Conservation (phyloP, 495 filamentous ascomycete genomes). For the Hypoxylon crocopeplum region DNA sequence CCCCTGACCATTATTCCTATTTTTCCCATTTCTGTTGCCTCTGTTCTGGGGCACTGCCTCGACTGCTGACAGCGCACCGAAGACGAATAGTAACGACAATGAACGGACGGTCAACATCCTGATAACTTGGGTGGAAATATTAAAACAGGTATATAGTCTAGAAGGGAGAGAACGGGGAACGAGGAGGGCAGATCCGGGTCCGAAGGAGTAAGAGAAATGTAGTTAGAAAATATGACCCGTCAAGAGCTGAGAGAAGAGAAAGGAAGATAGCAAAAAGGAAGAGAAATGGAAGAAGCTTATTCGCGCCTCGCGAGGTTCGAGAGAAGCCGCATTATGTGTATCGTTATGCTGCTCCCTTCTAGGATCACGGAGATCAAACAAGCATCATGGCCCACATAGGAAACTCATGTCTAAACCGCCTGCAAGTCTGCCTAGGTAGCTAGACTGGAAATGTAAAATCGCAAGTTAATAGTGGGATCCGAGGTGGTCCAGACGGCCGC, state of each 20-base stretch:
- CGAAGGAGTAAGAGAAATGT: constrained; percentile 8
- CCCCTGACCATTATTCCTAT: not conserved
- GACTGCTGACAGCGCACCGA: constrained; percentile 30
- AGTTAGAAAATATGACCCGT: constrained; percentile 27
- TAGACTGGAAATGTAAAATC: not conserved
- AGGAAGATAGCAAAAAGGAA: not conserved
- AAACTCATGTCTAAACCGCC: constrained; percentile 2
- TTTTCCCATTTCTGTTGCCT: constrained; percentile 15
- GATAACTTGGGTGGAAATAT: not conserved
- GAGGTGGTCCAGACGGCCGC: not conserved
- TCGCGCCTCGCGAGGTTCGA: constrained; percentile 5
- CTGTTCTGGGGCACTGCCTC: constrained; percentile 39
- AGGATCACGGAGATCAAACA: constrained; percentile 33
- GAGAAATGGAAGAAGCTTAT: constrained; percentile 19
- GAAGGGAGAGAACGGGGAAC: not conserved
- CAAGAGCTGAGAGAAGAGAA: constrained; percentile 27
- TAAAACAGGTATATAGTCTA: constrained; percentile 1
- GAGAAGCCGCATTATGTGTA: not conserved
- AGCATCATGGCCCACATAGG: constrained; percentile 6
- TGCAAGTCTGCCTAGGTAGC: not conserved
- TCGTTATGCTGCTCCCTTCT: constrained; percentile 7
- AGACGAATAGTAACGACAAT: constrained; percentile 24
- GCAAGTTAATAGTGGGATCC: not conserved
- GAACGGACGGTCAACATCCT: constrained; percentile 45
- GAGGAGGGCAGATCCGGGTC: constrained; percentile 10